Conservation (phyloP, 306 rosid genomes). For the Abrus precatorius region DNA sequence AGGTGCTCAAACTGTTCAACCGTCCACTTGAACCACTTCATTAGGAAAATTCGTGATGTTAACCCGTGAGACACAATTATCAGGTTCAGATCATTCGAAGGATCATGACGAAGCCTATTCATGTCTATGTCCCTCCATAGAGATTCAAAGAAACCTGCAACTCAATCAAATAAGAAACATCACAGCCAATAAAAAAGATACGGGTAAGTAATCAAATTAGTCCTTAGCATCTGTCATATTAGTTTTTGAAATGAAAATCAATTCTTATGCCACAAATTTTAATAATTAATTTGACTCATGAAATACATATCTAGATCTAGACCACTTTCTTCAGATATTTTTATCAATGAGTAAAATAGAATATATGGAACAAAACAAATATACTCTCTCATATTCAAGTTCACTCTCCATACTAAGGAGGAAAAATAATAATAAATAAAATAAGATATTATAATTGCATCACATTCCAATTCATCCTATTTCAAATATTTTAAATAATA, state of each 20-base stretch:
- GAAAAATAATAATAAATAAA: too few relatives aligned
- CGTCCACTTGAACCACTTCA: constrained; percentile 99
- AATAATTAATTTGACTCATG: background rate
- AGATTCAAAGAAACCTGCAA: constrained; percentile 89
- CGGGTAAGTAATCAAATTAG: background rate
- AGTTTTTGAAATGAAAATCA: background rate
- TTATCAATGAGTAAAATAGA: too few relatives aligned
- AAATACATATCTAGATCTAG: too few relatives aligned
- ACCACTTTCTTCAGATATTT: too few relatives aligned
- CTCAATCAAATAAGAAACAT: background rate
- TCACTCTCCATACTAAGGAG: too few relatives aligned
- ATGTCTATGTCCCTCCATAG: constrained; percentile 92
- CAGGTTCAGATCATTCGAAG: constrained; percentile 79
- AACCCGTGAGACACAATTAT: constrained; percentile 88
- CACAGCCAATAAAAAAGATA: background rate
- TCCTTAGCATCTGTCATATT: too few relatives aligned
- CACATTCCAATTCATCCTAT: too few relatives aligned
- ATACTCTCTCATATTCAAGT: too few relatives aligned
- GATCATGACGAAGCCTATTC: constrained; percentile 77
- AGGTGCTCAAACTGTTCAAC: constrained; percentile 86
- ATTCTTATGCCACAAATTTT: background rate
- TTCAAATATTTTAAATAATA: too few relatives aligned
- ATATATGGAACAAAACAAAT: too few relatives aligned
- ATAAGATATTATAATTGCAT: too few relatives aligned
- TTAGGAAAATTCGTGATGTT: constrained; percentile 81